Base-by-base conservation (phyloP, 2,329 filamentous ascomycete genomes). In the Neoscytalidium dimidiatum region DNA sequence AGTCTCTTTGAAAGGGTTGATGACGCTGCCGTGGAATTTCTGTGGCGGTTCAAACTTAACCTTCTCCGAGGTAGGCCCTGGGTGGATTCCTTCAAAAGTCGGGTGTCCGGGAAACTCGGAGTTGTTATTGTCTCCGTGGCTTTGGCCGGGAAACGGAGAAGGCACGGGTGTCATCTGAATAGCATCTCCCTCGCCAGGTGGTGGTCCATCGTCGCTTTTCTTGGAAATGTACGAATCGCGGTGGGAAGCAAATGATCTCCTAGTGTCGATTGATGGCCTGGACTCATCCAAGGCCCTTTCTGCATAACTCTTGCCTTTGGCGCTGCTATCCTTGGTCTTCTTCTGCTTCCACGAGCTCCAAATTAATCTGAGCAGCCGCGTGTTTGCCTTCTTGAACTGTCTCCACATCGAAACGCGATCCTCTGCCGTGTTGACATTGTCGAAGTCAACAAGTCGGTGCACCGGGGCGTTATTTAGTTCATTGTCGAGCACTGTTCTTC, bases 91-190 rank as follows among this genome's bases (percentile, higher is more conserved):
- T 65, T 66, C 51, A 65, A 58, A 64, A 44, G 46, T 57, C 5
- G 57, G 65, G 29, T 71, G 69, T 1, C 69, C 72, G 4, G 68
- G 69, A 13, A 68, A 7, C 21, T 70, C 65, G 23, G 65, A 70
- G 66, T 66, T 70, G 66, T n/a, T n/a, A n/a, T n/a, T n/a, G n/a
- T n/a, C n/a, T n/a, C 72, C 72, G 72, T 69, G 80, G 73, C 75
- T 76, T 53, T 82, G 78, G 51, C 84, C 84, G 1, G 89, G 89
- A 1, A 88, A 82, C 4, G 92, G 93, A 1, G 94, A 97, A 2
- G 91, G 89, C 19, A 99, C 94, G 0, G 94, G 94, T 0, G 94
- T 98, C 94, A 99, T 96, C 73, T 94, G 93, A 62, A 99, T 96
- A 28, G 91, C 91, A 66, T 91, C 88, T 41, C 82, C 76, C 62